Evolutionary conservation across 1,139 yeast species (phyloP), one percentile per base, ranked within the genome.

Genomic region (Yamadazyma kanchanaburiensis): DNA sequence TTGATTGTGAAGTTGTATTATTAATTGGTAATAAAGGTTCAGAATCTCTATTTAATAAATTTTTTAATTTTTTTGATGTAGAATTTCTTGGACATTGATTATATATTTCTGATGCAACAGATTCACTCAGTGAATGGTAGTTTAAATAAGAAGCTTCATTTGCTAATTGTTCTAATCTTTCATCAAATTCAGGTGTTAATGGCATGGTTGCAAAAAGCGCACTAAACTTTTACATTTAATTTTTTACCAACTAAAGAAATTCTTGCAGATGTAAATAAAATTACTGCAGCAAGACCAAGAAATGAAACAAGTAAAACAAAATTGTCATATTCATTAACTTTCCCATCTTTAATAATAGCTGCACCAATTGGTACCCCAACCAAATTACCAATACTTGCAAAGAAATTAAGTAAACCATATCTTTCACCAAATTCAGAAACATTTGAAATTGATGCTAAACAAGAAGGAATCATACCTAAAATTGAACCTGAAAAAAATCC

Each of bases 361-460:
- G 75, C 76, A 4, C 72, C 74, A 18, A 70, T 48, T 0, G 78
- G 78, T 14, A 73, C 53, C 25, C 74, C 68, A 12, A 70, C 35
- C 26, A 63, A 50, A 32, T 60, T 60, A 8, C 66, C 67, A 30
- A 59, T 38, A 31, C 67, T 58, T 12, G 58, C 49, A 27, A 58
- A 45, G 24, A 57, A 51, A 43, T 58, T 57, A 32, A 59, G 47
- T 12, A 60, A 37, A 2, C 70, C 68, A 34, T 58, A 64, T 18
- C 60, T 46, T 30, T 56, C 60, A 14, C 70, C 70, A 36, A 63
- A 58, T 26, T 56, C 53, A n/a, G 35, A 37, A 6, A 39, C 42
- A 13, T 22, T 34, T 17, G 38, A 56, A 21, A 65, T 64, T 22
- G 55, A 58, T 1, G 64, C 59, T 27, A 66, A 51, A 33, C 71